Percentiles rank a stretch among this genome's conserved stretches.
Evolutionary conservation across 495 filamentous ascomycete genomes (phyloP).

Genomic region (Usnea hakonensis): DNA sequence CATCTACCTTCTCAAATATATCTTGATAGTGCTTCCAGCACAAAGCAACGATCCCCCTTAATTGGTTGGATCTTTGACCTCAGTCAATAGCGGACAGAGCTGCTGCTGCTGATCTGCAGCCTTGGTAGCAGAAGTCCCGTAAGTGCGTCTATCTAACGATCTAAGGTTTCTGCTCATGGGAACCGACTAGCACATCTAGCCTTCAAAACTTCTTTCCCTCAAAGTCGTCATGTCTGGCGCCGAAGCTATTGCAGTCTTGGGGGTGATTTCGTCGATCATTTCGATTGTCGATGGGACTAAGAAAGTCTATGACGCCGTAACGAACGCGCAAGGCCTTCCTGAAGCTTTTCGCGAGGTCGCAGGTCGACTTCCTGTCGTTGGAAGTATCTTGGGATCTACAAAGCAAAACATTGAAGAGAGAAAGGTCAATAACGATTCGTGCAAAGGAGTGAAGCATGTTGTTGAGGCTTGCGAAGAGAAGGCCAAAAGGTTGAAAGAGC

Average conservation of each 20-base stretch:
- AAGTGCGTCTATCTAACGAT: no score
- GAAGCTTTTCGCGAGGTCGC: slow-evolving; percentile 27
- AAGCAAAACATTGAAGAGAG: slow-evolving; percentile 15
- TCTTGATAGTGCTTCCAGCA: no score
- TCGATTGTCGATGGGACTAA: slow-evolving; percentile 24
- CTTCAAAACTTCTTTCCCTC: background rate
- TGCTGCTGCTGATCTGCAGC: no score
- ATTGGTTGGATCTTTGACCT: no score
- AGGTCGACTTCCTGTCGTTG: slow-evolving; percentile 24
- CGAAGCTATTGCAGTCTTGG: slow-evolving; percentile 21
- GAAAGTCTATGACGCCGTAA: slow-evolving; percentile 25
- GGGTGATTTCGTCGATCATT: slow-evolving; percentile 27
- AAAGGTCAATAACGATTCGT: slow-evolving; percentile 16
- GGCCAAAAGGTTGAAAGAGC: slow-evolving; percentile 17
- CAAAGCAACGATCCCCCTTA: no score
- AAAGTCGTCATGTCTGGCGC: slow-evolving; percentile 26
- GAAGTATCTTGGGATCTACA: slow-evolving; percentile 18
- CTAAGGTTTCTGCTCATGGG: no score
- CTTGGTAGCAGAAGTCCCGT: no score
- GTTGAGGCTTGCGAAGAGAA: slow-evolving; percentile 23
- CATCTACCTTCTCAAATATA: no score
- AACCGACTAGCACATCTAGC: background rate
- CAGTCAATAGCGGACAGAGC: no score
- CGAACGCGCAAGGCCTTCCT: slow-evolving; percentile 24
- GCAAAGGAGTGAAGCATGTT: slow-evolving; percentile 18